Base-by-base conservation (phyloP, 1,284 basidiomycete species). In the Cutaneotrichosporon sp. region DNA sequence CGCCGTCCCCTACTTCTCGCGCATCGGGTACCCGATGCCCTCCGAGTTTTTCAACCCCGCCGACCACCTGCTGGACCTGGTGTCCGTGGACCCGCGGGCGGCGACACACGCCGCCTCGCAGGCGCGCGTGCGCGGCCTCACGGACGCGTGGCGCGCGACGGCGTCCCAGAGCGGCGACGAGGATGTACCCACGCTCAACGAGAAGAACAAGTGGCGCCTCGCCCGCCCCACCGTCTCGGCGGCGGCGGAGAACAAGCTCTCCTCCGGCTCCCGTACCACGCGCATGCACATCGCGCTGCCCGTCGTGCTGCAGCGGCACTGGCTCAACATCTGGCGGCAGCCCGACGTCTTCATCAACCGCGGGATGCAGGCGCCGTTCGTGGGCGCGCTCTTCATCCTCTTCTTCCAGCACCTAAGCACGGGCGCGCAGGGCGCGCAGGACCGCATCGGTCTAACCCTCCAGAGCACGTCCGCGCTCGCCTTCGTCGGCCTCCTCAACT, bases 21-120 rank as follows among this genome's bases (percentile, higher is more conserved):
- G 68, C 0, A 73, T 75, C 4, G 79, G 79, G 0, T 70, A 75
- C 57, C 76, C 78, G 0, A 73, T 81, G 67, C 79, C 79, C 3
- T 72, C 72, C 2, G 74, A 73, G 53, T 73, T 72, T 62, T 76
- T 74, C 68, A 80, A 80, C 60, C 79, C 80, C 0, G 79, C 79
- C 9, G 79, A 81, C 66, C 76, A 79, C 64, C 70, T 81, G 6
- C 70, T 81, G 9, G 80, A 81, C 66, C 60, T 81, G 14, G 75
- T 81, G 9, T 80, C 78, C 0, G 70, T 80, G 25, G 80, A 81
- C 60, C 72, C 74, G 16, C 66, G 75, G 4, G 53, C 62, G 1
- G 29, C 54, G 33, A 67, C 68, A 27, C 65, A 72, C 54, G 64
- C 67, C 16, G 29, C 46, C 1, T 73, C 71, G 4, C 53, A 59